Base-by-base conservation (phyloP, 2,329 filamentous ascomycete genomes). In the Fusarium kyushuense region DNA sequence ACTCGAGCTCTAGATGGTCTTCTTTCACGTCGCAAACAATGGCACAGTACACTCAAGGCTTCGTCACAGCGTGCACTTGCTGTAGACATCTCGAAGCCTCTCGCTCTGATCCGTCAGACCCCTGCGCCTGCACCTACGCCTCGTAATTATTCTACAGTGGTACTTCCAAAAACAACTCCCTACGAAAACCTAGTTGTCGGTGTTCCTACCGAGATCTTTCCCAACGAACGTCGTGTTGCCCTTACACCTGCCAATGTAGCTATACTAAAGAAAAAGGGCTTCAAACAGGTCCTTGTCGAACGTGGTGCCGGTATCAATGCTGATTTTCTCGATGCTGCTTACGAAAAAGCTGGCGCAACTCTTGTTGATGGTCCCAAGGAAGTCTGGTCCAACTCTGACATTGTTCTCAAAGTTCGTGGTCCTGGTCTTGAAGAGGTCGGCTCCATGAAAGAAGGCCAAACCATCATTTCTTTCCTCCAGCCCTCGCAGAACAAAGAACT, bases 201-300 rank as follows among this genome's bases (percentile, higher is more conserved):
- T 59, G 87, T 96, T 6, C 93, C 93, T 16, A 88, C 86, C 59
- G 94, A 97, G 79, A 90, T 87, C n/a, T 93, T 87, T 73, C 87
- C 89, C 1, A 88, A 90, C 59, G 94, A 97, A 81, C 89, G 91
- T 41, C 91, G 94, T 51, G 93, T 97, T 16, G 92, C 94, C 30
- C 85, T 97, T 57, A 95, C 92, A 0, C 94, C 94, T 2, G 88
- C 92, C 67, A 97, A 97, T 81, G 92, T 94, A 17, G 86, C 90
- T 3, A 82, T 96, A 1, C 81, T 97, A 2, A 87, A 94, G 66
- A 96, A 96, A 78, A 97, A 96, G 78, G 94, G 93, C 33, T 96
- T 93, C 77, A 85, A 84, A 33, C 88, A 89, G 65, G 87, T 97
- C 25, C 80, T 97, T 4, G 86, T 97, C 36, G 92, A 97, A 80